A percentile compares a stretch with the other conserved stretches of the same genome.
Evolutionary conservation across 306 rosid genomes (phyloP).

Genomic region (Canavalia ensiformis): DNA sequence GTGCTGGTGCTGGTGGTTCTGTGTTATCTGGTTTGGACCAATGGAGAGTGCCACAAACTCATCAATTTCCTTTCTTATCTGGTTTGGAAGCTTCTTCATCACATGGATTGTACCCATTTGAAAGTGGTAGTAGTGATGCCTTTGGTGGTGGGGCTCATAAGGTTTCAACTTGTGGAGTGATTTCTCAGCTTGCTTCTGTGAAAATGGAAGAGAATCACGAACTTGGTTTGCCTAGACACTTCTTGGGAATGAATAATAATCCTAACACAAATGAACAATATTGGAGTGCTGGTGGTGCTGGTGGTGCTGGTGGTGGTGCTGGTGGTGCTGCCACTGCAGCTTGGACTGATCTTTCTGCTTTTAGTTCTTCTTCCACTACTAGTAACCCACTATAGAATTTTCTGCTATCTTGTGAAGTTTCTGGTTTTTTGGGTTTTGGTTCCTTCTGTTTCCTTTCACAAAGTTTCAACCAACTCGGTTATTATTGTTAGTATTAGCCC

Average conservation of each 20-base stretch:
- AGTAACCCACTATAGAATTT: constrained; percentile 55
- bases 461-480: constrained; percentile 24
- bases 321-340: constrained; percentile 52
- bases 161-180: constrained; percentile 47
- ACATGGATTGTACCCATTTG: constrained; percentile 57
- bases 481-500: not conserved
- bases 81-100: constrained; percentile 68
- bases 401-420: constrained; percentile 45
- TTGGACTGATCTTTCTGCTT: constrained; percentile 76
- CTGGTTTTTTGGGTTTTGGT: constrained; percentile 23
- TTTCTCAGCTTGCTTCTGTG: constrained; percentile 55
- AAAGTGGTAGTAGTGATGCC: constrained; percentile 42
- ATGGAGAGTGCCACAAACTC: constrained; percentile 71
- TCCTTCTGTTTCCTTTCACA: constrained; percentile 43
- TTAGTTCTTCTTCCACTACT: constrained; percentile 65
- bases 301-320: not conserved
- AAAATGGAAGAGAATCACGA: constrained; percentile 70
- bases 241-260: constrained; percentile 58
- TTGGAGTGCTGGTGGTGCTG: constrained; percentile 61
- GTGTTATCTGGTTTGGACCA: constrained; percentile 58
- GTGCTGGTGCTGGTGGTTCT: constrained; percentile 48
- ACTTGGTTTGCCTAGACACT: constrained; percentile 71
- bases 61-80: constrained; percentile 68
- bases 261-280: constrained; percentile 55
- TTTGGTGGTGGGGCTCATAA: constrained; percentile 37